A percentile compares a stretch with the other conserved stretches of the same genome.
These are phyloP conservation scores for Eragrostis curvula DNA, from an alignment of 176 grass and related monocot species.

Conservation along the genomic window DNA sequence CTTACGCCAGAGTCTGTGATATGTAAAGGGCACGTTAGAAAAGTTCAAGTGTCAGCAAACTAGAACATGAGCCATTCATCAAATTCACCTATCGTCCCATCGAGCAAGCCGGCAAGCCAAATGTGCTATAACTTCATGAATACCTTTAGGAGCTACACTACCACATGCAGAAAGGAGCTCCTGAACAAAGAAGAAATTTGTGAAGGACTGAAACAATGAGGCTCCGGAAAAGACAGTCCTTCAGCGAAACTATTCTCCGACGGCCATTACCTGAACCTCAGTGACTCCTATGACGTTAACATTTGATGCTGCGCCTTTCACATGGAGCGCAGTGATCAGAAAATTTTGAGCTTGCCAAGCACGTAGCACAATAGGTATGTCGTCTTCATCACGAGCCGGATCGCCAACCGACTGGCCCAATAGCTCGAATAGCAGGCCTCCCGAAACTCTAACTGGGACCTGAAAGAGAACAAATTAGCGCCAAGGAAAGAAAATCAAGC, in stretches of 20 bases:
- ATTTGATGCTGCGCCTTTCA: slow-evolving; percentile 55
- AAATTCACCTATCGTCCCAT: slow-evolving; percentile 60
- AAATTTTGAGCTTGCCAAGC: slow-evolving; percentile 51
- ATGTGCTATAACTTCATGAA: slow-evolving; percentile 67
- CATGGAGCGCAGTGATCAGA: slow-evolving; percentile 58
- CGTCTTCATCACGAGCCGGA: slow-evolving; percentile 46
- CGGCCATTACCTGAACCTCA: slow-evolving; percentile 57
- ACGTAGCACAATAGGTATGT: too few relatives aligned
- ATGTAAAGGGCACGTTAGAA: too few relatives aligned
- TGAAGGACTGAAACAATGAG: too few relatives aligned
- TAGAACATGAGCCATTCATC: too few relatives aligned
- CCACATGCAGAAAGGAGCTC: slow-evolving; percentile 61
- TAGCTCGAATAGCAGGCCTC: slow-evolving; percentile 64
- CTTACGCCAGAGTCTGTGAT: too few relatives aligned
- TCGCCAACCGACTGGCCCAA: slow-evolving; percentile 60
- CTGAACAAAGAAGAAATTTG: slow-evolving; percentile 17
- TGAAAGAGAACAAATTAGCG: slow-evolving; percentile 12
- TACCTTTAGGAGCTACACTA: slow-evolving; percentile 47
- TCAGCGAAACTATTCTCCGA: not conserved
- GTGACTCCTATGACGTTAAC: slow-evolving; percentile 55
- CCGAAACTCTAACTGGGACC: slow-evolving; percentile 67
- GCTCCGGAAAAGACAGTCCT: not conserved
- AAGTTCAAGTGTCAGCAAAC: too few relatives aligned
- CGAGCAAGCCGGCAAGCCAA: slow-evolving; percentile 59
- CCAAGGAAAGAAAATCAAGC: too few relatives aligned